Conservation (phyloP, 139 green algal genomes). For the Picochlorum sp. region DNA sequence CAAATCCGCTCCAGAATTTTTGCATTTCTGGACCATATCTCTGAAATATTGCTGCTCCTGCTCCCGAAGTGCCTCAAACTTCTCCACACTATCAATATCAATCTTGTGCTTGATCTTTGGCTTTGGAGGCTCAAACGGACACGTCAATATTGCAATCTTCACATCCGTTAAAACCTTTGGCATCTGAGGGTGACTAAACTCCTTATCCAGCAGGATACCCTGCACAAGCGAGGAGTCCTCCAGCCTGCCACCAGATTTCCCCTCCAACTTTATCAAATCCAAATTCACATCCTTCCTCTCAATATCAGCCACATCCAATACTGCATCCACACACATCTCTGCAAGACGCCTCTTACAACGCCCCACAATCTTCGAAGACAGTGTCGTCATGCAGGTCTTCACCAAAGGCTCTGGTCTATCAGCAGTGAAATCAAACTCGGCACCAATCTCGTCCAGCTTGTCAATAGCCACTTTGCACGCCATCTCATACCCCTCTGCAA, state of each 20-base stretch:
- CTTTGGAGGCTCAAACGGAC: slow-evolving; percentile 98
- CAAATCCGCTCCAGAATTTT: slow-evolving; percentile 70
- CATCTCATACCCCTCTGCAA: slow-evolving; percentile 98
- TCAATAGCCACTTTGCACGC: slow-evolving; percentile 82
- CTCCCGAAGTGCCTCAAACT: slow-evolving; percentile 86
- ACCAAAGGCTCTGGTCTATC: slow-evolving; percentile 88
- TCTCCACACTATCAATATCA: slow-evolving; percentile 97
- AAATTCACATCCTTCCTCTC: slow-evolving; percentile 94
- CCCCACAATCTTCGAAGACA: slow-evolving; percentile 98
- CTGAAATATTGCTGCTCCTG: slow-evolving; percentile 92
- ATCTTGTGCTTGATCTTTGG: slow-evolving; percentile 99
- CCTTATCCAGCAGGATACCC: slow-evolving; percentile 98
- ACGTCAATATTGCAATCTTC: slow-evolving; percentile 97
- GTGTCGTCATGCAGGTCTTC: slow-evolving; percentile 97
- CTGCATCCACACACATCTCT: slow-evolving; percentile 96
- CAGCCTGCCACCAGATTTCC: slow-evolving; percentile 85
- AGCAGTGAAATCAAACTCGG: slow-evolving; percentile 65
- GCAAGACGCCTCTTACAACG: slow-evolving; percentile 89
- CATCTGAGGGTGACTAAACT: slow-evolving; percentile 96
- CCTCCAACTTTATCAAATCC: slow-evolving; percentile 94
- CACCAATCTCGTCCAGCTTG: slow-evolving; percentile 58
- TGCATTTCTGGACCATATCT: slow-evolving; percentile 98
- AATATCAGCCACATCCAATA: slow-evolving; percentile 93
- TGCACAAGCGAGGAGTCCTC: slow-evolving; percentile 91
- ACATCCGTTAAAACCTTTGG: slow-evolving; percentile 76